Evolutionary conservation across 768 basidiomycete species (phyloP).

Genomic region (Podaxis sp.): DNA sequence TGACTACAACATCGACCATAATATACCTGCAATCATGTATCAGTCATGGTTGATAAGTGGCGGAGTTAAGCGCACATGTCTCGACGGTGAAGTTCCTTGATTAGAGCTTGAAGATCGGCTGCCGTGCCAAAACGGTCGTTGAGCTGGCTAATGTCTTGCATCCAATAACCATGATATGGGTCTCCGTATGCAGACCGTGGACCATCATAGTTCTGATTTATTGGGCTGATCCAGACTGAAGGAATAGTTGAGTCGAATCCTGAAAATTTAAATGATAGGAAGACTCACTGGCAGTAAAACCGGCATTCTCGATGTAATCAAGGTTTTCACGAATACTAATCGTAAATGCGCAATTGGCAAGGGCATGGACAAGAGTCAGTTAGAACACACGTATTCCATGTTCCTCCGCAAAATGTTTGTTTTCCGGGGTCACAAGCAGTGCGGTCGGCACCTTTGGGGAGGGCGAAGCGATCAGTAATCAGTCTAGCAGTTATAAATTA

Average conservation of each 20-base stretch:
- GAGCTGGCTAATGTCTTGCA: constrained; percentile 59
- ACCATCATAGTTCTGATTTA: constrained; percentile 74
- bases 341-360: neutral
- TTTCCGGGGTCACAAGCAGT: constrained; percentile 51
- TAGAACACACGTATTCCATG: constrained; percentile 58
- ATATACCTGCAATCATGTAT: constrained; percentile 44
- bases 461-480: constrained; percentile 74
- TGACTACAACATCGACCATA: constrained; percentile 84
- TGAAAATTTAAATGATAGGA: neutral
- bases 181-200: constrained; percentile 71
- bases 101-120: constrained; percentile 67
- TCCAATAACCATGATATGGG: constrained; percentile 87
- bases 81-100: constrained; percentile 60
- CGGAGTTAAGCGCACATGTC: constrained; percentile 49
- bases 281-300: constrained; percentile 67
- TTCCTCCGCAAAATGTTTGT: constrained; percentile 83
- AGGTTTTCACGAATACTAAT: constrained; percentile 61
- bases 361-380: neutral
- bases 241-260: neutral
- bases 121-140: constrained; percentile 71
- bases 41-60: constrained; percentile 1
- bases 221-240: constrained; percentile 79
- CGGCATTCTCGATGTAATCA: constrained; percentile 82
- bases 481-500: constrained; percentile 33
- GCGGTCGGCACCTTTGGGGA: constrained; percentile 48